Evolutionary conservation across 805 yeast genomes (phyloP).

Genomic region (Zygosaccharomyces siamensis): DNA sequence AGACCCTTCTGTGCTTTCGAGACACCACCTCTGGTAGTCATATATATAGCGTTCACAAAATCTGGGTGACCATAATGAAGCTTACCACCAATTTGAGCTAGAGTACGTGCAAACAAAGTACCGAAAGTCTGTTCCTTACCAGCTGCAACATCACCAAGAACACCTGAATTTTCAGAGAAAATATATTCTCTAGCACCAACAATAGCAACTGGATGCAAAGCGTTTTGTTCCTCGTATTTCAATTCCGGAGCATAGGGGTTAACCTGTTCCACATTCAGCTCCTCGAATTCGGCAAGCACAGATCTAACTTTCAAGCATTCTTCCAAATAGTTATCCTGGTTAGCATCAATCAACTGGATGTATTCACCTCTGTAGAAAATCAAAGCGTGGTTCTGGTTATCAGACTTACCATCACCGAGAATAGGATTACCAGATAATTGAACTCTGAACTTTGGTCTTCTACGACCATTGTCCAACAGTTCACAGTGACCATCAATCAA

Average conservation of each 20-base stretch:
- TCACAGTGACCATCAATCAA: slow-evolving; percentile 79
- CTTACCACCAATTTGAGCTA: slow-evolving; percentile 81
- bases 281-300: slow-evolving; percentile 79
- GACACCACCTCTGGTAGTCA: slow-evolving; percentile 86
- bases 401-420: slow-evolving; percentile 85
- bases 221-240: slow-evolving; percentile 49
- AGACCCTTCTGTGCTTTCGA: slow-evolving; percentile 84
- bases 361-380: slow-evolving; percentile 83
- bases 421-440: slow-evolving; percentile 81
- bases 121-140: slow-evolving; percentile 90
- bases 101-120: slow-evolving; percentile 75
- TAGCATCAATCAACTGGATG: slow-evolving; percentile 79
- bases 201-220: slow-evolving; percentile 68
- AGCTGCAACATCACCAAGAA: slow-evolving; percentile 84
- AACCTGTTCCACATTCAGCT: slow-evolving; percentile 65
- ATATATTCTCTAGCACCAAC: slow-evolving; percentile 86
- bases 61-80: slow-evolving; percentile 89
- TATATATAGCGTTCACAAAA: slow-evolving; percentile 66
- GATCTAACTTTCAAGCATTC: slow-evolving; percentile 81
- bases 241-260: slow-evolving; percentile 77
- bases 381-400: slow-evolving; percentile 77
- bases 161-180: slow-evolving; percentile 81
- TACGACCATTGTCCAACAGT: slow-evolving; percentile 63
- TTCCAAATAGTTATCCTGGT: slow-evolving; percentile 80
- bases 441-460: slow-evolving; percentile 72